These are phyloP conservation scores for Triglochin maritima DNA, from an alignment of 106 monocot genomes.

Conservation along the genomic window DNA sequence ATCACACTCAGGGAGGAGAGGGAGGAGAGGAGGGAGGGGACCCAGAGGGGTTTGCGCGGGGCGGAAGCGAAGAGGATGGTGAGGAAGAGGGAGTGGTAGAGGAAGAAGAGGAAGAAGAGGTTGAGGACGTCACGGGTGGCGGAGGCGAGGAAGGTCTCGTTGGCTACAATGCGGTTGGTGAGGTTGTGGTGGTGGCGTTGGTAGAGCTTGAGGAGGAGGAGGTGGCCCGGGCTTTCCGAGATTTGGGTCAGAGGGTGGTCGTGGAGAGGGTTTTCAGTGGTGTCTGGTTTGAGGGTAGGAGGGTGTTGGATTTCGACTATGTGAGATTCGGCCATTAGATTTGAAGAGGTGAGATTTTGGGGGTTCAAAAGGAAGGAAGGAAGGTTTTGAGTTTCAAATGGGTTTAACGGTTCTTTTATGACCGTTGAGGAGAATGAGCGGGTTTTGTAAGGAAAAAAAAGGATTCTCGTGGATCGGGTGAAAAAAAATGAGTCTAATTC, in stretches of 20 bases:
- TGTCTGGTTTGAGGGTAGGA: too few relatives aligned
- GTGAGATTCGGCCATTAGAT: too few relatives aligned
- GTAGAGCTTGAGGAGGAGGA: conserved; percentile 79
- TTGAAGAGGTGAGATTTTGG: too few relatives aligned
- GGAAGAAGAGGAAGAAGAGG: conserved; percentile 71
- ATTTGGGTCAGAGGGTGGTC: conserved; percentile 76
- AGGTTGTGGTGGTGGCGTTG: conserved; percentile 60
- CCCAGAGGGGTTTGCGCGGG: conserved; percentile 46
- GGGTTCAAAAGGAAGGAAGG: too few relatives aligned
- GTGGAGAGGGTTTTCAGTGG: not conserved
- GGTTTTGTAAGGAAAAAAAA: too few relatives aligned
- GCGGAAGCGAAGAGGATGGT: conserved; percentile 56
- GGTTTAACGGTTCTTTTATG: too few relatives aligned
- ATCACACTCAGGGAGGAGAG: conserved; percentile 53
- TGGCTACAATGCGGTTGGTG: conserved; percentile 19
- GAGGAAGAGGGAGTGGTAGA: conserved; percentile 69
- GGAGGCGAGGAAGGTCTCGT: conserved; percentile 41
- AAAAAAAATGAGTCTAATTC: too few relatives aligned
- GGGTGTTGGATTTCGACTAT: too few relatives aligned
- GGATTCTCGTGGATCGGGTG: too few relatives aligned
- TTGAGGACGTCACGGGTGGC: conserved; percentile 59
- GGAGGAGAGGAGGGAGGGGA: conserved; percentile 47
- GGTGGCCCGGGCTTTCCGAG: conserved; percentile 74
- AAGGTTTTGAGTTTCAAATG: too few relatives aligned
- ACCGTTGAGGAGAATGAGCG: too few relatives aligned